Base-by-base conservation (phyloP, 2,329 filamentous ascomycete genomes). In the Xylaria sp. region DNA sequence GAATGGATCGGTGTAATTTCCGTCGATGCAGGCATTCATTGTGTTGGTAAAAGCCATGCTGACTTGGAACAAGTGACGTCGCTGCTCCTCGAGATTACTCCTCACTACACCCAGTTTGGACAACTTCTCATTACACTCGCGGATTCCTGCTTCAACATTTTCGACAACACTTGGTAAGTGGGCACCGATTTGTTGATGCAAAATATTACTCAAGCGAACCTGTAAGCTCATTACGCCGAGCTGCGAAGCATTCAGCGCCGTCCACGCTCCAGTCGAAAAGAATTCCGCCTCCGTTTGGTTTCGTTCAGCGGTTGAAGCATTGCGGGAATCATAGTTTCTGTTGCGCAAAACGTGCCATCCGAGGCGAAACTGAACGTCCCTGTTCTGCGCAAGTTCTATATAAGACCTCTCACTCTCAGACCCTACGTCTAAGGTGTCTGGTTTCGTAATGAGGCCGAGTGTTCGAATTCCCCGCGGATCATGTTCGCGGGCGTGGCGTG, bases 271-370 rank as follows among this genome's bases (percentile, higher is more conserved):
- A 8, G 44, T 43, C 0, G 60, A 62, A 13, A 70, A 65, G 59
- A 68, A 68, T 1, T 53, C 57, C 1, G 25, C 29, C 33, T 70
- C 67, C 1, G 7, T n/a, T 21, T 13, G 11, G 47, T 68, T 56
- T 17, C 54, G 60, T 38, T 63, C 35, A 3, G n/a, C 5, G 51
- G n/a, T 6, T 9, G 49, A 11, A 7, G 13, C 8, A 1, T 44
- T 4, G 40, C 55, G 52, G 10, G 44, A 53, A 9, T 25, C 31
- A 25, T 38, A 68, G 54, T 56, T 48, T 27, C 60, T 72, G 63
- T 83, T 84, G 27, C 74, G 74, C 13, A 85, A 66, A 0, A 83
- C 77, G 59, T 84, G 82, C 81, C 81, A 86, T 0, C 83, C 82
- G 0, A 84, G 78, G 0, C 76, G 71, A 19, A 85, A 78, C 4